Evolutionary conservation across 345 rosid species (phyloP), one percentile per base, ranked within the genome.

Genomic region (Pugionium dolabratum): DNA sequence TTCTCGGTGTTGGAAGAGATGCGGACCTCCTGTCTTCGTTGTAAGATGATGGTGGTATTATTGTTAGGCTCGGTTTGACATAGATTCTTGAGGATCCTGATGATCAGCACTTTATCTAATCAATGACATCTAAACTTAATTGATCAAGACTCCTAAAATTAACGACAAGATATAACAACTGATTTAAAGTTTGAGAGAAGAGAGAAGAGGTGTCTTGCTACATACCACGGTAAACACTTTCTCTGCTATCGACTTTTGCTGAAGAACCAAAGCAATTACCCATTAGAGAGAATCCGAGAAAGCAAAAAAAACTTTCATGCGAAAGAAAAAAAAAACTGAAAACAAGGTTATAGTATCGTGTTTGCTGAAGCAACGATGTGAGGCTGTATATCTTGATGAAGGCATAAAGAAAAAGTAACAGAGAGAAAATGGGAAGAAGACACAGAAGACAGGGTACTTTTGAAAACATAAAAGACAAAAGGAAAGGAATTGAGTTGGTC

Each of bases 231-330:
- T 61, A 78, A 45, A 74, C 72, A 67, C 81, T 82, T 72, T 76
- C 83, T 35, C 78, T 64, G 66, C 79, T 69, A 55, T 85, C 86
- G 25, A 80, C 85, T 78, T 71, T 76, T 41, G 82, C 79, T 25
- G 86, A 78, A 70, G 84, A 85, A 74, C 34, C 69, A 45, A 81
- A 61, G 75, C 91, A 85, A 79, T 84, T 88, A 0, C 91, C 95
- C 95, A 85, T 88, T 6, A 43, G 51, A 64, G 28, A 56, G 4
- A 36, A 27, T 55, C 18, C 10, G 48, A 9, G 31, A 9, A 8
- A 18, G 28, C 18, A 18, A 18, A 9, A 29, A 45, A 44, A 4
- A 2, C 25, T 40, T 27, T 10, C 44, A 55, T 67, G 7, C 7
- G 6, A 45, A 37, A 5, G n/a, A 11, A 37, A 5, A 37, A 37